A percentile compares a stretch with the other conserved stretches of the same genome.
These are phyloP conservation scores for Rhytidiadelphus loreus DNA, from an alignment of 225 moss, liverwort and hornwort species.

Conservation along the genomic window DNA sequence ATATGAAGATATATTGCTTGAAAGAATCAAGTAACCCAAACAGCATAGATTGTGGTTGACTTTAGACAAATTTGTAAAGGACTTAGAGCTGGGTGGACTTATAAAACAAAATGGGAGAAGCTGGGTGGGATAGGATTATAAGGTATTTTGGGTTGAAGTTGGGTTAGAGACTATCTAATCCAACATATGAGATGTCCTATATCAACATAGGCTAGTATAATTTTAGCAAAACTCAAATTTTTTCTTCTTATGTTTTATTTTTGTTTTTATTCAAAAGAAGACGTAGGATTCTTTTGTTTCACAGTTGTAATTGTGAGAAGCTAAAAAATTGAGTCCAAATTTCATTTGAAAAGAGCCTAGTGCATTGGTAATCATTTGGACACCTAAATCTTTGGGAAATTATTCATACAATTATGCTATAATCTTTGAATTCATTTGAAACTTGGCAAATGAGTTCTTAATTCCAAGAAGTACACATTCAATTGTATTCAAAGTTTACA, in stretches of 20 bases:
- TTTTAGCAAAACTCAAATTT: background rate
- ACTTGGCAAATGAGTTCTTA: background rate
- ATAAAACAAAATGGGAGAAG: fast-evolving
- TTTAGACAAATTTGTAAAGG: background rate
- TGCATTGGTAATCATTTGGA: background rate
- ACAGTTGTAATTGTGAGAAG: background rate
- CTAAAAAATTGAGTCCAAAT: background rate
- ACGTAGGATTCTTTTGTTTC: background rate
- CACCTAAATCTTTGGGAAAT: background rate
- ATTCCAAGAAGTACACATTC: background rate
- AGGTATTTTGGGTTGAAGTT: background rate
- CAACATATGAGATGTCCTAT: fast-evolving
- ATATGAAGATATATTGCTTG: background rate
- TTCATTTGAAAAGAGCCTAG: background rate
- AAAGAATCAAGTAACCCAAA: fast-evolving
- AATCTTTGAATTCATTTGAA: background rate
- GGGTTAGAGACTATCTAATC: background rate
- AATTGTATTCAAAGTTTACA: background rate
- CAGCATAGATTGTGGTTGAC: background rate
- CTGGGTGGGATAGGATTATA: fast-evolving
- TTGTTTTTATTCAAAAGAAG: fast-evolving
- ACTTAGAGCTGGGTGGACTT: background rate
- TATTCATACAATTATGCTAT: background rate
- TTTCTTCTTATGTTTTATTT: fast-evolving
- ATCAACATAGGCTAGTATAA: background rate